A percentile compares a stretch with the other conserved stretches of the same genome.
These are phyloP conservation scores for Eragrostis nindensis DNA, from an alignment of 176 grass and related monocot genomes.

Conservation along the genomic window DNA sequence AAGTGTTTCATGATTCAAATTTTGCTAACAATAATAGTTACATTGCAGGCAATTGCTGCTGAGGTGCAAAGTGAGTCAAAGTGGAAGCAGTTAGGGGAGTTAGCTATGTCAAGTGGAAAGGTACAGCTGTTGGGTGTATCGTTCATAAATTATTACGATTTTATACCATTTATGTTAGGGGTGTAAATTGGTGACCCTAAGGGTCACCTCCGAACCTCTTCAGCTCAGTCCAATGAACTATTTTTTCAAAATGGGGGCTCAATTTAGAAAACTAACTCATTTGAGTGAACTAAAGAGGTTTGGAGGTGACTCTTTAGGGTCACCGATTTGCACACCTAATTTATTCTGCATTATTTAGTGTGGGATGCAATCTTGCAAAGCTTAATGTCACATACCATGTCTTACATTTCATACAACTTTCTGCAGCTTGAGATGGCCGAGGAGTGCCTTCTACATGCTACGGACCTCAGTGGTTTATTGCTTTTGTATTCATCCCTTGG, in stretches of 20 bases:
- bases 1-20: constrained; percentile 21
- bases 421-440: constrained; percentile 93
- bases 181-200: too few relatives aligned
- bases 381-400: not conserved
- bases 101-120: constrained; percentile 95
- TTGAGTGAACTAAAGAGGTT: too few relatives aligned
- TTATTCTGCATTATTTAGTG: not conserved
- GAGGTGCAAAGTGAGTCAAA: constrained; percentile 95
- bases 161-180: not conserved
- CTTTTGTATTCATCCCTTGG: constrained; percentile 95
- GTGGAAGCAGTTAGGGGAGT: constrained; percentile 94
- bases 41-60: constrained; percentile 81
- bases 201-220: too few relatives aligned
- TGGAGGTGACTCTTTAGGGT: too few relatives aligned
- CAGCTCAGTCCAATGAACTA: too few relatives aligned
- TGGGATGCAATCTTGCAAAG: not conserved
- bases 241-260: too few relatives aligned
- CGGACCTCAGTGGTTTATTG: constrained; percentile 89
- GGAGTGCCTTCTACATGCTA: constrained; percentile 86
- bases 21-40: constrained; percentile 28
- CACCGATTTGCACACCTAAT: too few relatives aligned
- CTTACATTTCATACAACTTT: constrained; percentile 34
- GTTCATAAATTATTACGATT: not conserved
- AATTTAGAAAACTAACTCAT: too few relatives aligned
- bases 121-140: constrained; percentile 42